These are phyloP conservation scores for Neurospora sp. DNA, from an alignment of 495 filamentous ascomycete species.

Conservation along the genomic window DNA sequence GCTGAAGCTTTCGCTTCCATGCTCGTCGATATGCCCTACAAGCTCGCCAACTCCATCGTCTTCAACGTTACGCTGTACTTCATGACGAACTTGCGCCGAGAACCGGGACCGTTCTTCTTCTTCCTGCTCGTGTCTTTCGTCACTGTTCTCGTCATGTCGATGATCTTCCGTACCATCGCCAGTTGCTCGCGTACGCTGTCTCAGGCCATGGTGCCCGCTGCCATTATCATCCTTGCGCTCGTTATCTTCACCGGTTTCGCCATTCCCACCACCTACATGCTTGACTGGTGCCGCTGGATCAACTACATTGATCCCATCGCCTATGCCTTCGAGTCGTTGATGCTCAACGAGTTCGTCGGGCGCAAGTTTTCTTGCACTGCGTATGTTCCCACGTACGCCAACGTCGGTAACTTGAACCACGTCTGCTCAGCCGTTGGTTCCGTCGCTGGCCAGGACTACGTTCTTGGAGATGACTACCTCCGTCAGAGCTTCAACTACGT, in stretches of 20 bases:
- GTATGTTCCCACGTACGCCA: slow-evolving; percentile 52
- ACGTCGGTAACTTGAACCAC: slow-evolving; percentile 27
- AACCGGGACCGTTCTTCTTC: slow-evolving; percentile 70
- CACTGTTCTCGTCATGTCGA: slow-evolving; percentile 62
- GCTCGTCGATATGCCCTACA: slow-evolving; percentile 73
- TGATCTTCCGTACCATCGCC: slow-evolving; percentile 75
- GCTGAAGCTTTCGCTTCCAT: slow-evolving; percentile 80
- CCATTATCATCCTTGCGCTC: slow-evolving; percentile 69
- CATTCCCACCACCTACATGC: slow-evolving; percentile 70
- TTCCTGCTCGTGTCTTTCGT: slow-evolving; percentile 63
- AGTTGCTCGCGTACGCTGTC: slow-evolving; percentile 68
- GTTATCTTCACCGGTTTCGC: slow-evolving; percentile 88
- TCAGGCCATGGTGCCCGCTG: slow-evolving; percentile 76
- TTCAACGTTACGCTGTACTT: slow-evolving; percentile 78
- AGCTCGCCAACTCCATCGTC: slow-evolving; percentile 33
- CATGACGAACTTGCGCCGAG: slow-evolving; percentile 71
- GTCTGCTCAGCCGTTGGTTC: slow-evolving; percentile 58
- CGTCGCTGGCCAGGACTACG: slow-evolving; percentile 39
- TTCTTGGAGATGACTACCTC: slow-evolving; percentile 62
- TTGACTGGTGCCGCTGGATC: slow-evolving; percentile 77
- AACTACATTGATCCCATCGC: slow-evolving; percentile 78
- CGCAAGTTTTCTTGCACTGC: slow-evolving; percentile 52
- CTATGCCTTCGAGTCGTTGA: slow-evolving; percentile 78
- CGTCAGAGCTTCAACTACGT: slow-evolving; percentile 50
- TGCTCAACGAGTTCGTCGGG: slow-evolving; percentile 80